Evolutionary conservation across 2,329 filamentous ascomycete species (phyloP).

Genomic region (Endoconidiophora laricicola): DNA sequence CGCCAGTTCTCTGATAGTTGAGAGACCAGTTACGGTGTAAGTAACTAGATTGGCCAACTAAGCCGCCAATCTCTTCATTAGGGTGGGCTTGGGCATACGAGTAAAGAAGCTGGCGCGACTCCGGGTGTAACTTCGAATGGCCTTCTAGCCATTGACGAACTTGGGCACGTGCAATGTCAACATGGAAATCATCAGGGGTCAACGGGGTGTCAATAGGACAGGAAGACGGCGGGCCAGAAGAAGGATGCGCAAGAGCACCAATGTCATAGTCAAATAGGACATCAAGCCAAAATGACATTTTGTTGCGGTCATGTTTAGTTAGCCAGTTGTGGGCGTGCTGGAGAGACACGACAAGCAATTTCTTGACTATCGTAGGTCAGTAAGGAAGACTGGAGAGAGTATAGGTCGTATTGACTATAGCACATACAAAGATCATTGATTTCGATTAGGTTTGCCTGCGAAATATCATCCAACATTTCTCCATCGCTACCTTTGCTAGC

Average conservation of each 20-base stretch:
- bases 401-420: background rate
- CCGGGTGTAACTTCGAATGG: slow-evolving; percentile 41
- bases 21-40: slow-evolving; percentile 41
- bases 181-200: slow-evolving; percentile 22
- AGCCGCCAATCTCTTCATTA: slow-evolving; percentile 29
- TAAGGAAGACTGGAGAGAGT: background rate
- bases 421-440: slow-evolving; percentile 46
- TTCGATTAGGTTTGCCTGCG: slow-evolving; percentile 40
- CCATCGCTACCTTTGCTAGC: slow-evolving; percentile 52
- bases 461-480: slow-evolving; percentile 42
- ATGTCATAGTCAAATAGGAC: slow-evolving; percentile 45
- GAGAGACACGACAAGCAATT: slow-evolving; percentile 46
- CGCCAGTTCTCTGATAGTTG: slow-evolving; percentile 16
- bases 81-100: slow-evolving; percentile 36
- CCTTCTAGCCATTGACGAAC: slow-evolving; percentile 46
- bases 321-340: slow-evolving; percentile 56
- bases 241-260: slow-evolving; percentile 20
- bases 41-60: slow-evolving; percentile 32
- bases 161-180: slow-evolving; percentile 41
- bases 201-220: background rate
- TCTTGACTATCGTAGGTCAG: slow-evolving; percentile 34
- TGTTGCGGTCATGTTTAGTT: slow-evolving; percentile 51
- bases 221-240: slow-evolving; percentile 16
- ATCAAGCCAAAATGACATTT: slow-evolving; percentile 53
- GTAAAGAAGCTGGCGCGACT: slow-evolving; percentile 35